A percentile compares a stretch with the other conserved stretches of the same genome.
Evolutionary conservation across 2,329 filamentous ascomycete species (phyloP).

Genomic region (Neonectria neomacrospora): DNA sequence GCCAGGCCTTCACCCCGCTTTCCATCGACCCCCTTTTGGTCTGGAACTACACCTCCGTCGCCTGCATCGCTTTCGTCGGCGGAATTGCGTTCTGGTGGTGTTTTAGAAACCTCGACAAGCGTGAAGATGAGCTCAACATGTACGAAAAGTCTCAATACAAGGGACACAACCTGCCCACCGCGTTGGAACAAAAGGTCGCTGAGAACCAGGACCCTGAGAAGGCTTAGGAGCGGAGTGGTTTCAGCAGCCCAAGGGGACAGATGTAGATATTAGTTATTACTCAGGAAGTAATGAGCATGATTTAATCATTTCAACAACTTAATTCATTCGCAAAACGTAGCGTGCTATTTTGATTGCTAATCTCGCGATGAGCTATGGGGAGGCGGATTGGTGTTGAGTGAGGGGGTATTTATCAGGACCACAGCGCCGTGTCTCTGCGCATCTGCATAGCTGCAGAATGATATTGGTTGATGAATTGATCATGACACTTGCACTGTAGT

Average conservation of each 20-base stretch:
- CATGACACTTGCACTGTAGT: too few relatives aligned
- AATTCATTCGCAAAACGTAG: not conserved
- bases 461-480: too few relatives aligned
- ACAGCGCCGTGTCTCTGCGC: too few relatives aligned
- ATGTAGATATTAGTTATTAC: slow-evolving; percentile 1
- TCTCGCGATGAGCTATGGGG: not conserved
- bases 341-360: not conserved
- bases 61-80: slow-evolving; percentile 70
- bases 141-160: slow-evolving; percentile 58
- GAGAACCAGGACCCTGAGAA: slow-evolving; percentile 35
- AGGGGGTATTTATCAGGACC: too few relatives aligned
- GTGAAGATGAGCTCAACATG: slow-evolving; percentile 78
- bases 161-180: slow-evolving; percentile 54
- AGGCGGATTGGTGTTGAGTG: not conserved
- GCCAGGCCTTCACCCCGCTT: slow-evolving; percentile 73
- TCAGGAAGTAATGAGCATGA: not conserved
- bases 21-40: slow-evolving; percentile 72
- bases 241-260: not conserved
- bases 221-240: slow-evolving; percentile 11
- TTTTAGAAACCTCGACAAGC: slow-evolving; percentile 71
- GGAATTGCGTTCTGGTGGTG: slow-evolving; percentile 75
- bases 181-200: slow-evolving; percentile 43
- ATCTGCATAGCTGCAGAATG: too few relatives aligned
- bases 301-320: not conserved
- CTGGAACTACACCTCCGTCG: slow-evolving; percentile 77